Evolutionary conservation across 768 basidiomycete genomes (phyloP).

Genomic region (Psilocybe sp.): DNA sequence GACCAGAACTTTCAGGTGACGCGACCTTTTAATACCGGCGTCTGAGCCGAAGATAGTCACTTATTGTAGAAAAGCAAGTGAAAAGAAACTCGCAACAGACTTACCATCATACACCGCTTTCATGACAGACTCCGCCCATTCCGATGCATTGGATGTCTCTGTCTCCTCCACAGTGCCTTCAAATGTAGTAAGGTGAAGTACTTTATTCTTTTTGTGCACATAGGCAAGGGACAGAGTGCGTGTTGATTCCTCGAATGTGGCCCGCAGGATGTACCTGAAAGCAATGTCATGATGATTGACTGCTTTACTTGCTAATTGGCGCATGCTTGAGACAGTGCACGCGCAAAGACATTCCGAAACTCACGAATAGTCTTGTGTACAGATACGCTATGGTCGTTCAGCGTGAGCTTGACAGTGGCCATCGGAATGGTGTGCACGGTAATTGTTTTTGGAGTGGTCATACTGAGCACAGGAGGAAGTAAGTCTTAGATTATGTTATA

Average conservation of each 20-base stretch:
- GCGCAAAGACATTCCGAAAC: neutral
- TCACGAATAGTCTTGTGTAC: slow-evolving; percentile 13
- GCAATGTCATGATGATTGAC: slow-evolving; percentile 31
- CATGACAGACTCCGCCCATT: slow-evolving; percentile 59
- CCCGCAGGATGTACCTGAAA: slow-evolving; percentile 53
- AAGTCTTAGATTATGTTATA: neutral
- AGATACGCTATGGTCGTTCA: slow-evolving; percentile 9
- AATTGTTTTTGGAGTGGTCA: slow-evolving; percentile 8
- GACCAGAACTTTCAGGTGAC: slow-evolving; percentile 65
- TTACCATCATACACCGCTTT: slow-evolving; percentile 62
- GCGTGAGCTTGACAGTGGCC: slow-evolving; percentile 7
- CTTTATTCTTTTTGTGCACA: slow-evolving; percentile 42
- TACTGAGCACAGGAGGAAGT: neutral
- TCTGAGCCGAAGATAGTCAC: slow-evolving; percentile 12
- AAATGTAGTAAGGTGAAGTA: slow-evolving; percentile 37
- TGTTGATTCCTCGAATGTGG: slow-evolving; percentile 32
- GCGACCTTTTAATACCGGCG: slow-evolving; percentile 50
- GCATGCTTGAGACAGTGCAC: neutral
- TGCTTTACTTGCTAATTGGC: slow-evolving; percentile 2
- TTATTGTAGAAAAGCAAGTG: neutral
- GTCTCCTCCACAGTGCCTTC: slow-evolving; percentile 33
- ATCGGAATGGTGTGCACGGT: slow-evolving; percentile 8
- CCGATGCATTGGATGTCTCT: slow-evolving; percentile 31
- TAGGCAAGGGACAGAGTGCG: slow-evolving; percentile 47
- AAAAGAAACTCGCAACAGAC: slow-evolving; percentile 4